Evolutionary conservation across 2,329 filamentous ascomycete genomes (phyloP).

Genomic region (Macrophomina phaseolina): DNA sequence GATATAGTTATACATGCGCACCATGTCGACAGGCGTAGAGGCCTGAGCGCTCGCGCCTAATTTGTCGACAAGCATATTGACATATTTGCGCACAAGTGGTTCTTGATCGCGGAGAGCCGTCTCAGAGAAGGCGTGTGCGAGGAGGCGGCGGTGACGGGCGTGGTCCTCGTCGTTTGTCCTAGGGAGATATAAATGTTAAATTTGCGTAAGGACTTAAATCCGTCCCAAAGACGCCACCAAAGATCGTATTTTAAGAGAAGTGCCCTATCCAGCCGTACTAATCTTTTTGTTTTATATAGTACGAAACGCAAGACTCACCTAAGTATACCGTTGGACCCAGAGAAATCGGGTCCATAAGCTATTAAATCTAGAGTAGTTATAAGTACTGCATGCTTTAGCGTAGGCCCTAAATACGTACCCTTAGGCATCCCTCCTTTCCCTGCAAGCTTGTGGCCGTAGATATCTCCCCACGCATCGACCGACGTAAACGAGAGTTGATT

Average conservation of each 20-base stretch:
- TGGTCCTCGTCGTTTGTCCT: conserved; percentile 30
- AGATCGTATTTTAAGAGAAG: not conserved
- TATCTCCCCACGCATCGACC: conserved; percentile 28
- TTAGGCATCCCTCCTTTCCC: conserved; percentile 15
- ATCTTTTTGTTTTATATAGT: not conserved
- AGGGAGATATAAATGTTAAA: not conserved
- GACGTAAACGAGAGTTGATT: conserved; percentile 26
- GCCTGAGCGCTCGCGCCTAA: not conserved
- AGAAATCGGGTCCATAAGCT: conserved; percentile 21
- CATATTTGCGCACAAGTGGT: conserved; percentile 40
- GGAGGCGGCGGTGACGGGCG: conserved; percentile 30
- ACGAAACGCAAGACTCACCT: not conserved
- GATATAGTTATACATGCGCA: conserved; percentile 29
- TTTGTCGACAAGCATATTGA: conserved; percentile 37
- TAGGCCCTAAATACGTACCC: not conserved
- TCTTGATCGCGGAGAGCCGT: conserved; percentile 40
- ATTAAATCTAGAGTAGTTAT: conserved; percentile 10
- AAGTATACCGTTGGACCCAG: conserved; percentile 14
- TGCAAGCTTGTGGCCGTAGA: conserved; percentile 29
- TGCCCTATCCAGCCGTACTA: not conserved
- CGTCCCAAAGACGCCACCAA: not conserved
- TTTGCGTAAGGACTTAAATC: not conserved
- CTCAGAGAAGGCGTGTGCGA: conserved; percentile 41
- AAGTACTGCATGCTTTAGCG: not conserved
- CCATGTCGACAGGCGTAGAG: conserved; percentile 8